Evolutionary conservation across 2,329 filamentous ascomycete species (phyloP), one percentile per base, ranked within the genome.

Genomic region (Epichloe typhina): DNA sequence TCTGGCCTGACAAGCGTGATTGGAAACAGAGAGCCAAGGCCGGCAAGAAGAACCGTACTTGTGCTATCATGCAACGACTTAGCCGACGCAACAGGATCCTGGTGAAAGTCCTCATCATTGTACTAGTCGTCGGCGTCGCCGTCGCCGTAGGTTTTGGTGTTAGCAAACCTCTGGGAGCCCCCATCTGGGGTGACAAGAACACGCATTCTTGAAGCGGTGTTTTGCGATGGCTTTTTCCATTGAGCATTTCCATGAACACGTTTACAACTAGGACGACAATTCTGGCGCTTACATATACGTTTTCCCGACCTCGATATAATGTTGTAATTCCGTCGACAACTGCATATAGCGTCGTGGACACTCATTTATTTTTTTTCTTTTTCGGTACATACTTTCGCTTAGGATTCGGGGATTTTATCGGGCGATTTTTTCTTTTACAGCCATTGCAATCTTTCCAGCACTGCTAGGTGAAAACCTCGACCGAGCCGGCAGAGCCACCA

Each of bases 1-100:
- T 80, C 17, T 83, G 79, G 79, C 79, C 79, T 5, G 74, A 75
- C 51, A 73, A 78, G 59, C 71, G 74, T 26, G 73, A 81, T 60
- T 81, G 79, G 77, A 77, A 75, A 63, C 69, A 72, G 53, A 78
- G 79, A 68, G 76, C 76, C 54, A 76, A 75, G 64, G 72, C 69
- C 11, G 74, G 75, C 53, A 79, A 79, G 67, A 69, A 69, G 55
- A 74, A 71, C 53, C 65, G 69, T 54, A 72, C 68, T 50, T 80
- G 77, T 63, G 72, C 72, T 50, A 76, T 71, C 54, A 67, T 82
- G 65, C 73, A 74, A 43, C 63, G 65, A 36, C 69, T 82, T 48
- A 76, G 70, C 67, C 72, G 70, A 58, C 73, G 75, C 46, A 79
- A 74, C 55, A 71, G 72, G 38, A 71, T 82, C 54, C 66, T 74